Percentiles rank a stretch among this genome's conserved stretches.
Evolutionary conservation across 768 basidiomycete species (phyloP).

Genomic region (Mycena leptocephala): DNA sequence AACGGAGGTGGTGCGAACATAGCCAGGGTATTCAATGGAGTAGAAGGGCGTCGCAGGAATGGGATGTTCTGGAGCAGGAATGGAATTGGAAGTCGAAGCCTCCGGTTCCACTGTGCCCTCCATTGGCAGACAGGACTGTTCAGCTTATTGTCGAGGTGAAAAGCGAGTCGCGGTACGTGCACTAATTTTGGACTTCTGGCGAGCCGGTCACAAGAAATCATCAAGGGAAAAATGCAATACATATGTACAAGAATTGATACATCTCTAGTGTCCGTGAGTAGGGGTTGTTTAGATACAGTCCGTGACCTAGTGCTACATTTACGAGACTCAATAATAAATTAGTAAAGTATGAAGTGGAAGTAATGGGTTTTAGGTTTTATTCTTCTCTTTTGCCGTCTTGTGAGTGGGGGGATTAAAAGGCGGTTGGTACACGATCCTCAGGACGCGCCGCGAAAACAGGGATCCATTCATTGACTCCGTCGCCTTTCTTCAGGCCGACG

Average conservation of each 20-base stretch:
- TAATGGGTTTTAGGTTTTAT: not conserved
- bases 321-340: not conserved
- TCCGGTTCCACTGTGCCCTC: constrained; percentile 26
- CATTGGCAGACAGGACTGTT: too few relatives aligned
- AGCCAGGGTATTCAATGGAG: constrained; percentile 94
- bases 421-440: not conserved
- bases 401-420: not conserved
- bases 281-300: constrained; percentile 19
- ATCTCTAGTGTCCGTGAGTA: constrained; percentile 16
- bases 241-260: too few relatives aligned
- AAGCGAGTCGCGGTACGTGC: constrained; percentile 17
- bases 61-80: constrained; percentile 52
- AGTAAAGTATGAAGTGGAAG: not conserved
- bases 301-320: constrained; percentile 13
- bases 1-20: constrained; percentile 76
- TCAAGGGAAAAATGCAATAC: constrained; percentile 1
- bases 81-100: not conserved
- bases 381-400: not conserved
- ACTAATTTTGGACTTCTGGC: too few relatives aligned
- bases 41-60: constrained; percentile 78
- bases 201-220: too few relatives aligned
- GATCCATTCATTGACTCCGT: not conserved
- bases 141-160: constrained; percentile 8
- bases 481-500: constrained; percentile 17
- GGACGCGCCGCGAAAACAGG: not conserved